phyloP scores from a whole-genome alignment of 805 yeast species.

The Saitoella complicata region DNA sequence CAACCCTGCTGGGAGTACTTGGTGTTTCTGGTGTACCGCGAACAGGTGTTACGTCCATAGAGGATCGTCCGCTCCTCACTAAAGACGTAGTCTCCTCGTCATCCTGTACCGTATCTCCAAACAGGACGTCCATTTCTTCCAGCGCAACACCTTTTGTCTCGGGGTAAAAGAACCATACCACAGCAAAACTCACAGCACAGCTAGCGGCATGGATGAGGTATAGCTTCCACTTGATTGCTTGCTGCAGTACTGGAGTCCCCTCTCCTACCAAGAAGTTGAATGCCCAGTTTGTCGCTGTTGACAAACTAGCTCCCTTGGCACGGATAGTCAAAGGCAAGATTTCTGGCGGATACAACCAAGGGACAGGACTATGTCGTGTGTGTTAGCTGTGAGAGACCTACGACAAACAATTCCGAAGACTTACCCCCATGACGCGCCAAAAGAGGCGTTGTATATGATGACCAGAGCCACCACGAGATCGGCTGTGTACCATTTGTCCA shows the following conservation, averaged over 20 bases:
- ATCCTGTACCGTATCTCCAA: no score
- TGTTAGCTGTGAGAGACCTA: no score
- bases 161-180: slow-evolving; percentile 61
- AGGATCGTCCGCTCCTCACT: no score
- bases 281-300: slow-evolving; percentile 87
- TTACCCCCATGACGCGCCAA: slow-evolving; percentile 78
- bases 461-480: slow-evolving; percentile 59
- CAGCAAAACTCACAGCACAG: slow-evolving; percentile 55
- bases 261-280: slow-evolving; percentile 87
- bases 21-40: no score
- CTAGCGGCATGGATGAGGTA: slow-evolving; percentile 69
- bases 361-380: slow-evolving; percentile 36
- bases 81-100: no score
- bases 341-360: slow-evolving; percentile 79
- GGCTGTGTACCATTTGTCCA: slow-evolving; percentile 42
- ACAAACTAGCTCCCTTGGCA: slow-evolving; percentile 77
- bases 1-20: no score
- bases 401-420: no score
- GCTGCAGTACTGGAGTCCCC: slow-evolving; percentile 74
- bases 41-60: no score
- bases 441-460: slow-evolving; percentile 58
- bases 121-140: slow-evolving; percentile 63
- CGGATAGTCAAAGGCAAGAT: slow-evolving; percentile 53
- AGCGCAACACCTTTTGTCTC: slow-evolving; percentile 79
- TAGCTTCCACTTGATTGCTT: slow-evolving; percentile 57